Base-by-base conservation (phyloP, 2,329 filamentous ascomycete species). In the Lecanicillium sp. region DNA sequence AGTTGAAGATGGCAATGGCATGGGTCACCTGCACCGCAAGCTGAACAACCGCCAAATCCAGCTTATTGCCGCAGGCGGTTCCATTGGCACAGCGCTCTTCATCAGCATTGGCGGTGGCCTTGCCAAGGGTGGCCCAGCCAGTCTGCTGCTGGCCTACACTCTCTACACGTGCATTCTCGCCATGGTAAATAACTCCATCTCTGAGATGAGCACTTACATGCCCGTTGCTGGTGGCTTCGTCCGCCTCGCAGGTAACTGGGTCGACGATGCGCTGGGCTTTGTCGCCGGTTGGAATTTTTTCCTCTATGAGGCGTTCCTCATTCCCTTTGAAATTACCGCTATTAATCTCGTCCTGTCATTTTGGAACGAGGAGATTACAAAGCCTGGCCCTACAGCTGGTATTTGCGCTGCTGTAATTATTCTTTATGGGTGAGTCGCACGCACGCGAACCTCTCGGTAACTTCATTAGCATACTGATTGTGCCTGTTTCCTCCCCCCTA, bases 301-400 rank as follows among this genome's bases (percentile, higher is more conserved):
- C 49, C 44, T 65, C 17, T 65, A 64, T 42, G 62, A 65, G 45
- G 62, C 61, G 10, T 52, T 65, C 30, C 51, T 64, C 19, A 64
- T 65, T 19, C 62, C 62, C 7, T 66, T 65, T 43, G 62, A 65
- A 46, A 64, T 65, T 33, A 59, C 61, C 5, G 62, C 62, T 14
- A 49, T 65, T n/a, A 64, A 63, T 41, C 47, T 65, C n/a, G 61
- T 71, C 27, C 59, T 71, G 14, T 59, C 59, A 18, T 62, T 53
- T 37, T 62, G 59, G 59, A 54, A 51, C 33, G 41, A 46, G 5
- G 50, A 69, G 54, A 65, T 52, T 39, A 56, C 84, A 44, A 71
- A 79, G 46, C 81, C 81, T 9, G 74, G 75, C 33, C 84, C 84
- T 56, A 81, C 77, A 15, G 77, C 83, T 58, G 47, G 65, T 66